Base-by-base conservation (phyloP, 306 rosid genomes). In the Arachis stenosperma region DNA sequence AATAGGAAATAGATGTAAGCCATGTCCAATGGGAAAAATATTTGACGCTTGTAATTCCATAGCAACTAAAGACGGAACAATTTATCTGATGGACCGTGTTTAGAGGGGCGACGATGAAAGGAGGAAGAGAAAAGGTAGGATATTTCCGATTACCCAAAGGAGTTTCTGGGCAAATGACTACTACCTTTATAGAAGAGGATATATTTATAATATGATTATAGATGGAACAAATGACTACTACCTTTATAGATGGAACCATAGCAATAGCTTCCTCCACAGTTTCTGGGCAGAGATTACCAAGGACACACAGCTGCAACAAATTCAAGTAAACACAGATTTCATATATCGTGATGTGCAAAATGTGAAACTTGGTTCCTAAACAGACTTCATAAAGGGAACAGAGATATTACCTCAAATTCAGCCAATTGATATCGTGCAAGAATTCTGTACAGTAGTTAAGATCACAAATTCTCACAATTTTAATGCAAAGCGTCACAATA, bases 261-360 rank as follows among this genome's bases (percentile, higher is more conserved):
- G 98, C 97, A 79, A 85, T 94, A 61, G 98, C 98, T 89, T 94
- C 98, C 88, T 94, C 98, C 72, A 94, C 98, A 62, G 98, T 94
- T 86, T 94, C 98, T 6, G 98, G 98, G 77, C 98, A 94, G 72
- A 94, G 97, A 86, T 94, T 94, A 41, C 98, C 98, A 70, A 94
- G 98, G 69, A 94, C 98, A 80, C 97, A 94, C 33, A 94, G 85
- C 98, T 94, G 88, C 86, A 85, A 58, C 62, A 65, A 17, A 67
- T 54, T 61, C 60, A 71, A 54, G 52, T 44, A 41, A 29, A 76
- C 55, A 75, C 17, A 13, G 51, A 30, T 29, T 66, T 65, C 60
- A 14, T 41, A 44, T 30, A 60, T n/a, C 57, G 36, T 27, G 6
- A 7, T 29, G 46, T 13, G 11, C 68, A 9, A 76, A 74, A 33